Evolutionary conservation across 768 basidiomycete species (phyloP).

Genomic region (Boletus patriciae): DNA sequence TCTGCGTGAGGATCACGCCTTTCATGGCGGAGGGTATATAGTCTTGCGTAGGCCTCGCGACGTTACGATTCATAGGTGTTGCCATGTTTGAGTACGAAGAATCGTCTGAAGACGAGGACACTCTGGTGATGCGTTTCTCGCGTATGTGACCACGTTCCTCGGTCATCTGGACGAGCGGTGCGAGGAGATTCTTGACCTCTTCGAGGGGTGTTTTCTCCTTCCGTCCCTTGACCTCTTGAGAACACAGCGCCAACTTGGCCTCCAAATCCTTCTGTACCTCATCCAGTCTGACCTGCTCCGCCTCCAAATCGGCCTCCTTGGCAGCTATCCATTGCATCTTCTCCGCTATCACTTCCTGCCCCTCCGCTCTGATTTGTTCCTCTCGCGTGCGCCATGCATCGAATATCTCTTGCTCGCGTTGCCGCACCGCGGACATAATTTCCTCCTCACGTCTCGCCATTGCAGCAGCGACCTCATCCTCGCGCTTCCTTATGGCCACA

Average conservation of each 20-base stretch:
- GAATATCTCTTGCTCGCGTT: constrained; percentile 61
- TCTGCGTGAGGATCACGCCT: constrained; percentile 75
- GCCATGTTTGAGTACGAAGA: constrained; percentile 32
- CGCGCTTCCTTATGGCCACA: constrained; percentile 60
- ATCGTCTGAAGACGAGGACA: too few relatives aligned
- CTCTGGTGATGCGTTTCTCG: constrained; percentile 14
- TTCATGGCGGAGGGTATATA: constrained; percentile 59
- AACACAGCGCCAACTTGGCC: constrained; percentile 46
- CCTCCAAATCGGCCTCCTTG: constrained; percentile 53
- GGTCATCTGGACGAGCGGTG: constrained; percentile 45
- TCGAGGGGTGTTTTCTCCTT: constrained; percentile 64
- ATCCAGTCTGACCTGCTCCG: constrained; percentile 51
- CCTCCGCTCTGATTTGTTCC: constrained; percentile 50
- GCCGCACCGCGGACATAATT: constrained; percentile 64
- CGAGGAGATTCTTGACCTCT: constrained; percentile 71
- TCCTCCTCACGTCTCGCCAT: constrained; percentile 70
- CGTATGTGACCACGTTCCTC: constrained; percentile 28
- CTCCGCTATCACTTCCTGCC: constrained; percentile 40
- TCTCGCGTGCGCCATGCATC: constrained; percentile 59
- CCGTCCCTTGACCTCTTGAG: constrained; percentile 38
- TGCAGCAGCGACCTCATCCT: constrained; percentile 65
- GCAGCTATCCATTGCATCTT: constrained; percentile 48
- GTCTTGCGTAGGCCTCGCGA: constrained; percentile 29
- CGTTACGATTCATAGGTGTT: constrained; percentile 51
- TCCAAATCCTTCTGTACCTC: constrained; percentile 51